Evolutionary conservation across 345 rosid genomes (phyloP).

Genomic region (Salix dunnii): DNA sequence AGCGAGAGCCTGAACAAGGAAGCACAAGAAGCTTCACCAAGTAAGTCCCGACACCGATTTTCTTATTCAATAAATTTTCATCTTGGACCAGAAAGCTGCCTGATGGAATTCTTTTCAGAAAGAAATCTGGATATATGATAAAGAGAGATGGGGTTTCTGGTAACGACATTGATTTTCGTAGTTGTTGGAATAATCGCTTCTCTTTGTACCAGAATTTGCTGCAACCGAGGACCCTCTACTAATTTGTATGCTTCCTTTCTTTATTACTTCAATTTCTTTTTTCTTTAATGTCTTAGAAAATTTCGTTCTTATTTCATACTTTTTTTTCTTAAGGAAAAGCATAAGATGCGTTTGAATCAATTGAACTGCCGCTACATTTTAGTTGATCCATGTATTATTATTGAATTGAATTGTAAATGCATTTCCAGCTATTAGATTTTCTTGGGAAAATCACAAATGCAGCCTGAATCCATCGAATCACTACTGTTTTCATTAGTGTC

Average conservation of each 20-base stretch:
- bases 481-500: no score
- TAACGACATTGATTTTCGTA: conserved; percentile 73
- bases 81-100: no score
- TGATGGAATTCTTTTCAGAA: neutral
- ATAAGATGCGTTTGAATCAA: no score
- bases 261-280: neutral
- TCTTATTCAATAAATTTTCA: neutral
- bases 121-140: conserved; percentile 7
- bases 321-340: no score
- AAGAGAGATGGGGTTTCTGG: conserved; percentile 69
- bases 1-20: neutral
- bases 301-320: no score
- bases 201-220: conserved; percentile 83
- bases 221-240: conserved; percentile 82
- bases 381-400: no score
- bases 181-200: conserved; percentile 77
- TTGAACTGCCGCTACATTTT: no score
- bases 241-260: conserved; percentile 57
- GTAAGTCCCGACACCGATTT: neutral
- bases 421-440: no score
- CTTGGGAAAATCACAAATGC: no score
- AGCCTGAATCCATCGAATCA: no score
- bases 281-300: neutral
- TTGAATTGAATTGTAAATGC: neutral
- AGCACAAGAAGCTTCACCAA: neutral